Percentiles rank a stretch among this genome's conserved stretches.
Conservation (phyloP, 306 rosid species). For the Vigna radiata region DNA sequence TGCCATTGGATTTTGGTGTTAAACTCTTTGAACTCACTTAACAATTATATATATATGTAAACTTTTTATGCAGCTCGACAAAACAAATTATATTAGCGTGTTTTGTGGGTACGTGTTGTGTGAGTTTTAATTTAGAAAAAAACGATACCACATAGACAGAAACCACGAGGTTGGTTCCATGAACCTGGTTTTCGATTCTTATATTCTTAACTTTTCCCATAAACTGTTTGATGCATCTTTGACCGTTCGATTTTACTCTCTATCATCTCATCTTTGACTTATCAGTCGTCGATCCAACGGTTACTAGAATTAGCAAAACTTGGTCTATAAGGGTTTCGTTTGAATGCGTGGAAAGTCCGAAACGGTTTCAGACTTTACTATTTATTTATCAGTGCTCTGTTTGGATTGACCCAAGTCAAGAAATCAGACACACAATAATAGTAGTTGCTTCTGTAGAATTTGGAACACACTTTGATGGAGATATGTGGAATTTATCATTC, state of each 20-base stretch:
- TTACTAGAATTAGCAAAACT: background rate
- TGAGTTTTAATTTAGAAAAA: constrained; percentile 31
- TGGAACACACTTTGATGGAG: constrained; percentile 14
- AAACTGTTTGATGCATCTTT: background rate
- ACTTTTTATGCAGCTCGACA: background rate
- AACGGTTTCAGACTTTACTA: background rate
- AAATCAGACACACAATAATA: background rate
- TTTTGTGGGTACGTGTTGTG: constrained; percentile 49
- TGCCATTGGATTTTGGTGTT: constrained; percentile 11
- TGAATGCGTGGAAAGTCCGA: constrained; percentile 2
- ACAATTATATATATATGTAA: background rate
- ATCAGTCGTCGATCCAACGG: constrained; percentile 26
- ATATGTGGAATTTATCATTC: background rate
- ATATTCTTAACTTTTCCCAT: background rate
- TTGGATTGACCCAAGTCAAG: constrained; percentile 45
- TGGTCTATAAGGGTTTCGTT: background rate
- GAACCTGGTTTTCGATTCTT: constrained; percentile 44
- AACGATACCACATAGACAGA: constrained; percentile 44
- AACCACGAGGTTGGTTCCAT: constrained; percentile 55
- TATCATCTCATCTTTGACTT: background rate
- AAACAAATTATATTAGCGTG: constrained; percentile 38
- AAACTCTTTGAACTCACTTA: background rate
- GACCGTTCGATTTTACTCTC: constrained; percentile 43
- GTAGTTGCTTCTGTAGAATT: constrained; percentile 15
- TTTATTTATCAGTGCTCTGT: background rate